Percentiles rank a stretch among this genome's conserved stretches.
phyloP scores from a whole-genome alignment of 1,284 basidiomycete species.

The Cystobasidium pallidum region DNA sequence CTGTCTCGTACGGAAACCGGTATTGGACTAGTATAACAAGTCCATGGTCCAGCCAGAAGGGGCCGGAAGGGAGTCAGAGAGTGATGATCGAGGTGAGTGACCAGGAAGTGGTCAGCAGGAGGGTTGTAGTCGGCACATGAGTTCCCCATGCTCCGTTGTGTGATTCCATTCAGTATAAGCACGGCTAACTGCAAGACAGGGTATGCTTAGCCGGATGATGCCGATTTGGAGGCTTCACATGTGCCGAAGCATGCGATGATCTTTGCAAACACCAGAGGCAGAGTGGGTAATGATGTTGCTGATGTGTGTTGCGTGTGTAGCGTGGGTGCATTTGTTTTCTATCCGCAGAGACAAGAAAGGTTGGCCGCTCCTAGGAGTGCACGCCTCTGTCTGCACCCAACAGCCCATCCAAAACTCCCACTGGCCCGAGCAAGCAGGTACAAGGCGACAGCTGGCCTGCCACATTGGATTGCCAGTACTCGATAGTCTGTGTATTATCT shows the following conservation, averaged over 20 bases:
- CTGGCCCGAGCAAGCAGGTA: not conserved
- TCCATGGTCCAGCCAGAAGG: not conserved
- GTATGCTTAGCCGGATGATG: not conserved
- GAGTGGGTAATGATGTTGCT: not conserved
- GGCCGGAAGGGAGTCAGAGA: not conserved
- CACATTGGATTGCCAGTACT: not conserved
- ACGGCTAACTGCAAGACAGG: not conserved
- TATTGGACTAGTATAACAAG: not conserved
- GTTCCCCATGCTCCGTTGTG: not conserved
- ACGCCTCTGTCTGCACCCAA: constrained; percentile 1
- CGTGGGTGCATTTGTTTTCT: not conserved
- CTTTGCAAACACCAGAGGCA: not conserved
- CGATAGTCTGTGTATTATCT: not conserved
- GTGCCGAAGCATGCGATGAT: not conserved
- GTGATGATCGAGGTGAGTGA: constrained; percentile 12
- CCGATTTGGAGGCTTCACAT: constrained; percentile 6
- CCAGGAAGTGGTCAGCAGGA: not conserved
- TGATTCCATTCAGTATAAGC: too few relatives aligned
- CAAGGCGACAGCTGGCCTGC: constrained; percentile 1
- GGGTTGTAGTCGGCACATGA: not conserved
- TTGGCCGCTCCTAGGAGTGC: not conserved
- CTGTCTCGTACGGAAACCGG: too few relatives aligned
- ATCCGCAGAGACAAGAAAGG: not conserved
- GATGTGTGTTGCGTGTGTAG: not conserved
- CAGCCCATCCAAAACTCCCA: not conserved